Evolutionary conservation across 352 stramenopile genomes (phyloP).

Genomic region (Phytopythium oedochilum): DNA sequence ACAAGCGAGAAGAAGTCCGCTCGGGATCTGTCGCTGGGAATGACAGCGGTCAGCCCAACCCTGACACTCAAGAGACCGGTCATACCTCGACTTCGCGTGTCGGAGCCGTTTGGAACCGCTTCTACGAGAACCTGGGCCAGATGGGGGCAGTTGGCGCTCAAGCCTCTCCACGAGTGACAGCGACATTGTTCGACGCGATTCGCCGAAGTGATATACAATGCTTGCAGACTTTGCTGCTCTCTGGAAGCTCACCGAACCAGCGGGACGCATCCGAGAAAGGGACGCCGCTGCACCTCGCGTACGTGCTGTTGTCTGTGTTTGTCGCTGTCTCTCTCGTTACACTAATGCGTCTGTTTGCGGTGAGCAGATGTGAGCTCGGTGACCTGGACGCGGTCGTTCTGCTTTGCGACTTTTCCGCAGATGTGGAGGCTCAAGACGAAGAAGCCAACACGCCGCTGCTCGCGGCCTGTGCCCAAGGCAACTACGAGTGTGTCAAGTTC

Average conservation of each 20-base stretch:
- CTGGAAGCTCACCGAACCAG: constrained; percentile 46
- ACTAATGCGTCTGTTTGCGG: constrained; percentile 12
- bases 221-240: constrained; percentile 44
- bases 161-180: neutral
- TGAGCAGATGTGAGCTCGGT: constrained; percentile 47
- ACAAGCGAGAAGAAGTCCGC: constrained; percentile 1
- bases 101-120: constrained; percentile 68
- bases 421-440: constrained; percentile 67
- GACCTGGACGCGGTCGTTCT: constrained; percentile 61
- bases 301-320: constrained; percentile 10
- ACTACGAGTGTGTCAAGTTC: constrained; percentile 65
- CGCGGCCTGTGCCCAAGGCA: constrained; percentile 57
- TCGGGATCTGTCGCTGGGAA: neutral
- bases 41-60: constrained; percentile 8
- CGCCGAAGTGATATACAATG: constrained; percentile 34
- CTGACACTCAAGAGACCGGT: constrained; percentile 4
- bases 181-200: constrained; percentile 45
- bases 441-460: constrained; percentile 61
- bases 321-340: too few relatives aligned
- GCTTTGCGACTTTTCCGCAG: constrained; percentile 56
- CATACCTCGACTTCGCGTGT: constrained; percentile 37
- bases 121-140: constrained; percentile 63
- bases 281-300: constrained; percentile 69
- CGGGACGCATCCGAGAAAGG: constrained; percentile 57
- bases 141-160: neutral